Percentiles rank a stretch among this genome's conserved stretches.
phyloP scores from a whole-genome alignment of 2,329 filamentous ascomycete genomes.

The Ophiostoma triangulosporum region DNA sequence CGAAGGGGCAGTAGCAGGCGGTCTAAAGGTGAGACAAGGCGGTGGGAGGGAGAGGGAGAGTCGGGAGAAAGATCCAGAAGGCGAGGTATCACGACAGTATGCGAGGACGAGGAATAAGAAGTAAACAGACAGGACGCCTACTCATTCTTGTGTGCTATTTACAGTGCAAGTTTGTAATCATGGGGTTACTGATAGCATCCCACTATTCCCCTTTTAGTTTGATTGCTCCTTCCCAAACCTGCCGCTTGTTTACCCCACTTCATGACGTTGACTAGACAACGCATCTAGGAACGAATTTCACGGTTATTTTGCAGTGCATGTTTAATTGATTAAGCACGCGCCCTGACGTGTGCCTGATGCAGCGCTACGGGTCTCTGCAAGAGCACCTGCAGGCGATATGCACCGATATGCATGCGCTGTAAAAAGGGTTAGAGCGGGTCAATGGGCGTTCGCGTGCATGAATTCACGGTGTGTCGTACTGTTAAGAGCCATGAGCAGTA shows the following conservation, averaged over 20 bases:
- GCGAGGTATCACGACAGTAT: slow-evolving; percentile 1
- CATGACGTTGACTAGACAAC: slow-evolving; percentile 13
- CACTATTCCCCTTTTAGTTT: neutral
- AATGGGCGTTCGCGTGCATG: neutral
- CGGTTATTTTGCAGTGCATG: neutral
- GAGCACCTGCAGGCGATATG: neutral
- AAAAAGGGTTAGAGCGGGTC: no score
- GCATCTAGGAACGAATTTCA: neutral
- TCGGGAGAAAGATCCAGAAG: no score
- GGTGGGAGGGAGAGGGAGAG: neutral
- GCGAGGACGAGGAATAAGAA: neutral
- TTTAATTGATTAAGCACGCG: slow-evolving; percentile 1
- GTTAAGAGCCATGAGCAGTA: neutral
- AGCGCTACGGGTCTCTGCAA: neutral
- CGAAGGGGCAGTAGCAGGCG: neutral
- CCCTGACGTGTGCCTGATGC: neutral
- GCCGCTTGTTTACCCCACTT: slow-evolving; percentile 13
- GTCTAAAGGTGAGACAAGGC: slow-evolving; percentile 5
- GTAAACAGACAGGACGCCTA: neutral
- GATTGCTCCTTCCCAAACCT: slow-evolving; percentile 1
- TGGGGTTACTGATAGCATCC: neutral
- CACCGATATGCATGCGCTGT: neutral
- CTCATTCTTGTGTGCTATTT: neutral
- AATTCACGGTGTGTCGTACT: neutral
- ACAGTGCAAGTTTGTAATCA: no score